Base-by-base conservation (phyloP, 805 yeast genomes). In the Millerozyma acaciae region DNA sequence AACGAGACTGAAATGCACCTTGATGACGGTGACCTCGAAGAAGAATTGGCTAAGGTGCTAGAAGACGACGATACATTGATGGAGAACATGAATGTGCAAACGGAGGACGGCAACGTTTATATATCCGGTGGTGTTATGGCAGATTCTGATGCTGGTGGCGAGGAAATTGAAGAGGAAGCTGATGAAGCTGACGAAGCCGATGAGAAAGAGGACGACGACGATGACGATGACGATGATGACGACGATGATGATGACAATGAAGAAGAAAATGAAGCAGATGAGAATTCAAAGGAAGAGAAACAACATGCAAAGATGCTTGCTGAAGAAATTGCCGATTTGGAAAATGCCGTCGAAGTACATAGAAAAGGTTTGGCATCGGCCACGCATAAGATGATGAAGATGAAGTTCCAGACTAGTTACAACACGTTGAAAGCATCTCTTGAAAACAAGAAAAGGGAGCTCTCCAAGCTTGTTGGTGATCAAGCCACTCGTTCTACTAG, bases 251-350 rank as follows among this genome's bases (percentile, higher is more conserved):
- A 66, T 3, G 73, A 68, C 5, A 74, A 70, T 6, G 76, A 68
- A 2, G 73, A 62, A 3, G 75, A 68, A 4, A 69, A 65, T 2
- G 70, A 65, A 4, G 74, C 63, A 21, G 78, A 70, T 16, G 74
- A 67, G 28, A 78, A 75, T 34, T 74, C 70, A 33, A 76, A 74
- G 35, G 72, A 70, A 31, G 70, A 66, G 36, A 53, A 80, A 62
- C 58, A 67, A 55, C 49, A 62, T 59, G 34, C 54, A 44, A 88
- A 84, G 48, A 70, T 87, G 44, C 64, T 93, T 35, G 77, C 76
- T 40, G 97, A 90, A 57, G 97, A 89, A 55, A 80, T 93, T 37
- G 62, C 70, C 5, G 98, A 93, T 50, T 68, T 93, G 39, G 88
- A 84, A 52, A 57, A 55, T 30, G 88, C 90, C 0, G 81, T 93